Evolutionary conservation across 257 asterid genomes (phyloP), one percentile per base, ranked within the genome.

Genomic region (Fraxinus anomala): DNA sequence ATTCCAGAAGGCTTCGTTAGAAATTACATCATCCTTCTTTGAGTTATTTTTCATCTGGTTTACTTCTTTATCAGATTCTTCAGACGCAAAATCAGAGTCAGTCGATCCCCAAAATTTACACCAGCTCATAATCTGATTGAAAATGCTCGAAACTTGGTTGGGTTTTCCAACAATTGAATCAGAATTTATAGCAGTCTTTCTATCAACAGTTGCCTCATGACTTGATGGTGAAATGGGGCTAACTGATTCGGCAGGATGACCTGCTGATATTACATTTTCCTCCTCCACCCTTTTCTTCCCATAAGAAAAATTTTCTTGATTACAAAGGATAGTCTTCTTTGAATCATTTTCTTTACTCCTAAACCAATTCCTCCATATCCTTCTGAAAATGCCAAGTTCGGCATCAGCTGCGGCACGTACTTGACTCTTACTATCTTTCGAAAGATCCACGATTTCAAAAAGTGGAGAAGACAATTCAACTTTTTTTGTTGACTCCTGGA

Each of bases 1-100:
- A 33, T 82, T 83, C 98, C 99, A 95, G 81, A 93, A 88, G 19
- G 91, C 82, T 72, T 85, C 89, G 75, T 82, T 68, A 14, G 89
- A 85, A 84, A 91, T 86, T 14, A 88, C 28, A 31, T 77, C 86
- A 71, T 49, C 83, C 75, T 76, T 77, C 82, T 63, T 68, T 61
- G 76, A 47, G 56, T 75, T 73, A 80, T 42, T 76, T 56, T 85
- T 71, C 26, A 1, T 17, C 51, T 33, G 77, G 47, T 82, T 86
- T 21, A 40, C 79, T 26, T 75, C 76, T 79, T 80, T 84, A 65
- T 73, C 65, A 65, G 72, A 80, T 75, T 82, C 72, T 79, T 74
- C 81, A 14, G 76, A 71, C 63, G 80, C 44, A 79, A 80, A 78
- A 74, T 83, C 81, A 72, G 78, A 31, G 54, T 70, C 77, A 0